phyloP scores from a whole-genome alignment of 2,329 filamentous ascomycete species.

The Pseudogymnoascus sp. region DNA sequence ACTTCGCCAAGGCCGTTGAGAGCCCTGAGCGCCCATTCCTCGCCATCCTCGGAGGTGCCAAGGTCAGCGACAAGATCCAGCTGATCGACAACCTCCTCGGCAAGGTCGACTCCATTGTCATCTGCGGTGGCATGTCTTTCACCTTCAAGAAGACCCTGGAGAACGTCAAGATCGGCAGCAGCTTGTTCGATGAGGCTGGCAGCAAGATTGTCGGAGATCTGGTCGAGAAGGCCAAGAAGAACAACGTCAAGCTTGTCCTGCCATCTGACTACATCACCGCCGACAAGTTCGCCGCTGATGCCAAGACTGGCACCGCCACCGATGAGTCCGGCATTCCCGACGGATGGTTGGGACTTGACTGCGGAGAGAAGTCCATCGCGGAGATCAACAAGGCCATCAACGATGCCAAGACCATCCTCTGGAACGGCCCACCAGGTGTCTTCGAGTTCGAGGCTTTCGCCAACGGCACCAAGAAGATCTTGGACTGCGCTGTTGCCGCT shows the following conservation, averaged over 20 bases:
- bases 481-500: slow-evolving; percentile 79
- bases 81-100: slow-evolving; percentile 97
- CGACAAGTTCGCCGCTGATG: slow-evolving; percentile 87
- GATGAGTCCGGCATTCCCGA: slow-evolving; percentile 88
- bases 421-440: slow-evolving; percentile 96
- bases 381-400: slow-evolving; percentile 82
- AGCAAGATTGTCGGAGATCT: slow-evolving; percentile 83
- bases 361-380: slow-evolving; percentile 79
- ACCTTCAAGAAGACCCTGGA: slow-evolving; percentile 99
- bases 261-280: slow-evolving; percentile 94
- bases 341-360: slow-evolving; percentile 97
- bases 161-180: slow-evolving; percentile 80
- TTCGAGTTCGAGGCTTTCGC: slow-evolving; percentile 97
- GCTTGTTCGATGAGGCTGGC: slow-evolving; percentile 86
- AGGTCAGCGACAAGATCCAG: slow-evolving; percentile 99
- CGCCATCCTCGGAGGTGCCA: slow-evolving; percentile 94
- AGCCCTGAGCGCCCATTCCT: slow-evolving; percentile 91
- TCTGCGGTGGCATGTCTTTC: slow-evolving; percentile 98
- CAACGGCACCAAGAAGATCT: slow-evolving; percentile 81
- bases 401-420: slow-evolving; percentile 91
- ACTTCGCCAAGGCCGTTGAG: slow-evolving; percentile 96
- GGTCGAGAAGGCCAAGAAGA: slow-evolving; percentile 91
- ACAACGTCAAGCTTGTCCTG: slow-evolving; percentile 90
- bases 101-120: slow-evolving; percentile 94
- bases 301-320: slow-evolving; percentile 70